Evolutionary conservation across 441 rosid genomes (phyloP).

Genomic region (Melastoma candidum): DNA sequence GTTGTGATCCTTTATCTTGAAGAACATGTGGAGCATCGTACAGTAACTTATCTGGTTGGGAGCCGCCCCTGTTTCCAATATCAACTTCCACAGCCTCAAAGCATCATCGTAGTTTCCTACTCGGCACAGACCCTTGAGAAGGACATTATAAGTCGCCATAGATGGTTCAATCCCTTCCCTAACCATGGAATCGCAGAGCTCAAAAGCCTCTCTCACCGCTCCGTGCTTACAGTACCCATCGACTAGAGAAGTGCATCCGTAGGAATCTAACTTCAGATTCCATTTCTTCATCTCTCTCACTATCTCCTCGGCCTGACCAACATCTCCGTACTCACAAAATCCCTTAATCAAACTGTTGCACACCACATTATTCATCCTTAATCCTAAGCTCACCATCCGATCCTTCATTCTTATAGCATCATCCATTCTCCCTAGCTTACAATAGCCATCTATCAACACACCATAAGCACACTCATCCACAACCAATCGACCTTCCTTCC

Average conservation of each 20-base stretch:
- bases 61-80: slow-evolving; percentile 23
- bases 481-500: slow-evolving; percentile 12
- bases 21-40: slow-evolving; percentile 52
- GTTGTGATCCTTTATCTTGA: slow-evolving; percentile 50
- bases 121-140: slow-evolving; percentile 58
- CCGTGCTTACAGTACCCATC: slow-evolving; percentile 68
- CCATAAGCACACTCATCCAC: slow-evolving; percentile 62
- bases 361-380: slow-evolving; percentile 53
- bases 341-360: slow-evolving; percentile 76
- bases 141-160: slow-evolving; percentile 32
- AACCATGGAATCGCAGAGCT: slow-evolving; percentile 47
- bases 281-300: slow-evolving; percentile 36
- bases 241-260: slow-evolving; percentile 61
- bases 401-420: slow-evolving; percentile 53
- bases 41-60: slow-evolving; percentile 50
- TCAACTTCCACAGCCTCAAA: slow-evolving; percentile 48
- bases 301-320: slow-evolving; percentile 37
- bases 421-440: slow-evolving; percentile 41
- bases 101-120: slow-evolving; percentile 52
- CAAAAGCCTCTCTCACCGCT: slow-evolving; percentile 41
- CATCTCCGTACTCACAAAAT: slow-evolving; percentile 53
- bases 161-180: slow-evolving; percentile 33
- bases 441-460: slow-evolving; percentile 53
- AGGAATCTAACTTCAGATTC: slow-evolving; percentile 64
- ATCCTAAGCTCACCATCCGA: slow-evolving; percentile 48